phyloP scores from a whole-genome alignment of 2,329 filamentous ascomycete species.

The Immersiporthe knoxdaviesiana region DNA sequence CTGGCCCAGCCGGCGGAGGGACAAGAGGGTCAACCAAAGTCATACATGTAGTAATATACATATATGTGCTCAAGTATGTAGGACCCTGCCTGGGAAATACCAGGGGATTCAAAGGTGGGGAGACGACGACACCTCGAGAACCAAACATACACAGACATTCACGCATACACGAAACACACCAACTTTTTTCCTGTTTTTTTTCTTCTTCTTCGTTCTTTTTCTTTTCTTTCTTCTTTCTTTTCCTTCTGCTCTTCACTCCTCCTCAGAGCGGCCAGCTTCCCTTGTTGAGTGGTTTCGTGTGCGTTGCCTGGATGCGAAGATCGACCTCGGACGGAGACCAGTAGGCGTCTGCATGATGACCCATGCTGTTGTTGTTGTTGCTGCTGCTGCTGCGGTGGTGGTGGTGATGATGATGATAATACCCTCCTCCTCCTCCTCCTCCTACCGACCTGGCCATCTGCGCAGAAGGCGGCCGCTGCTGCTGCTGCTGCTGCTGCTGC shows the following conservation, averaged over 20 bases:
- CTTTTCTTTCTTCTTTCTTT: background rate
- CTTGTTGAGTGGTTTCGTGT: slow-evolving; percentile 11
- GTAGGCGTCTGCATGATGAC: slow-evolving; percentile 22
- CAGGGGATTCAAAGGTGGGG: background rate
- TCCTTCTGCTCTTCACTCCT: background rate
- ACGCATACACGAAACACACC: background rate
- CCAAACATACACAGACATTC: background rate
- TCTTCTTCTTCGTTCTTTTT: background rate
- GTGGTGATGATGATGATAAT: background rate
- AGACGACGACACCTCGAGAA: background rate
- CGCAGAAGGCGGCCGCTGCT: background rate
- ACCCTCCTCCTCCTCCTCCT: background rate
- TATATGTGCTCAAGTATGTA: background rate
- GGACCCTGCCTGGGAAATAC: background rate
- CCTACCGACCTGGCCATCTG: background rate
- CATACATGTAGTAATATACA: background rate
- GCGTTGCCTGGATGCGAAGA: background rate
- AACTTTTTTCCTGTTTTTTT: background rate
- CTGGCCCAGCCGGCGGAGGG: background rate
- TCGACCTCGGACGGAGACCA: slow-evolving; percentile 22
- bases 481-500: too few species aligned
- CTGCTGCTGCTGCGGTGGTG: too few species aligned
- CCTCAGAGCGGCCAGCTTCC: slow-evolving; percentile 16
- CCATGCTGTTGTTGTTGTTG: background rate
- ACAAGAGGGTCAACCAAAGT: background rate